These are phyloP conservation scores for Phialemonium atrogriseum DNA, from an alignment of 2,329 filamentous ascomycete genomes.

Conservation along the genomic window DNA sequence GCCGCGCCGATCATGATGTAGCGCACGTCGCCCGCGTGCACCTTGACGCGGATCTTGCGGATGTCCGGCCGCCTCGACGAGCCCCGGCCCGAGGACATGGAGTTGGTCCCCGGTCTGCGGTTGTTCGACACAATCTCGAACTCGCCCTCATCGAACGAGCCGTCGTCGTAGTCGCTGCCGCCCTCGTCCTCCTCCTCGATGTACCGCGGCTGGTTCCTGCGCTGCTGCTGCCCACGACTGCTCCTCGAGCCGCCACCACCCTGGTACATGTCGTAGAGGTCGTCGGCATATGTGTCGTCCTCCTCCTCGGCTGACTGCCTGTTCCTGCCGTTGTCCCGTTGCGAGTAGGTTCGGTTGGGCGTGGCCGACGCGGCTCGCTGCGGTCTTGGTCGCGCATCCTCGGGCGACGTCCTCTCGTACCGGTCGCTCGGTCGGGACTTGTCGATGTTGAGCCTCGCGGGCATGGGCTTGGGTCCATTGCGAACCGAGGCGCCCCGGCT, in stretches of 20 bases:
- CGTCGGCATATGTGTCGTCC: constrained; percentile 57
- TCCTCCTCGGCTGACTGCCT: constrained; percentile 38
- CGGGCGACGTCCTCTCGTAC: constrained; percentile 47
- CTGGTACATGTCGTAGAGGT: constrained; percentile 59
- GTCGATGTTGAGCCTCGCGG: constrained; percentile 56
- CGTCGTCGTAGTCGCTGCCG: constrained; percentile 63
- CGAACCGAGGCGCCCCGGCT: constrained; percentile 53
- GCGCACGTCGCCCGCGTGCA: constrained; percentile 82
- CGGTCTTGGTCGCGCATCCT: constrained; percentile 25
- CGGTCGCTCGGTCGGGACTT: constrained; percentile 42
- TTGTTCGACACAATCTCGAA: constrained; percentile 68
- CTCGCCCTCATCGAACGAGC: constrained; percentile 64
- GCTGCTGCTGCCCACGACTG: constrained; percentile 28
- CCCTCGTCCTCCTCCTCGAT: constrained; percentile 76
- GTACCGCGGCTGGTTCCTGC: constrained; percentile 43
- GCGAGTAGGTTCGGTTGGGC: constrained; percentile 34
- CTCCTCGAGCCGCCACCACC: constrained; percentile 29
- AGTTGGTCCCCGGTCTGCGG: constrained; percentile 35
- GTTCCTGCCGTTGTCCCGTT: constrained; percentile 26
- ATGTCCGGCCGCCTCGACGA: constrained; percentile 57
- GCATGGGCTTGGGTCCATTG: constrained; percentile 51
- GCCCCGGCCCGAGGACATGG: constrained; percentile 39
- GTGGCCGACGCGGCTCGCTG: constrained; percentile 36
- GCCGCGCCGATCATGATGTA: constrained; percentile 78
- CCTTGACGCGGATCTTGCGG: constrained; percentile 80